Evolutionary conservation across 2,329 filamentous ascomycete species (phyloP).

Genomic region (Huntiella savannae): DNA sequence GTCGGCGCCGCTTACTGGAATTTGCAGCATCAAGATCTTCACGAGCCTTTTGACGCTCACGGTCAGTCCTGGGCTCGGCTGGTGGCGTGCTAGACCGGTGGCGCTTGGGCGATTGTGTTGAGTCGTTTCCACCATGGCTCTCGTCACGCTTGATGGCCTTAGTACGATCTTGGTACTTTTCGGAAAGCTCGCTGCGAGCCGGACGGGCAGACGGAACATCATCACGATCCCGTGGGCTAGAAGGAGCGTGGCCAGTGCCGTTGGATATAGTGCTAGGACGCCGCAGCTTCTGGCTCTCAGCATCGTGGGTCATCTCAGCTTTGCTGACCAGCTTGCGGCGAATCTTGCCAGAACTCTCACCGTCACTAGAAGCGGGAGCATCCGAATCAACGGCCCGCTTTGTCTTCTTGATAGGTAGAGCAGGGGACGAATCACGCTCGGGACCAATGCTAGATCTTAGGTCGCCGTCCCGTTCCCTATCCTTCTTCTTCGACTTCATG

Average conservation of each 20-base stretch:
- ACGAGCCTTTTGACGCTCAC: slow-evolving; percentile 22
- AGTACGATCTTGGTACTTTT: slow-evolving; percentile 36
- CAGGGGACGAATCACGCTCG: slow-evolving; percentile 34
- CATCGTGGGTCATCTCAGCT: slow-evolving; percentile 38
- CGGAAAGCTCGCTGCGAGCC: slow-evolving; percentile 21
- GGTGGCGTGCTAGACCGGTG: slow-evolving; percentile 41
- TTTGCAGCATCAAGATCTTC: slow-evolving; percentile 30
- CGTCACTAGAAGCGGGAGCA: slow-evolving; percentile 34
- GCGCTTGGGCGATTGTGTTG: slow-evolving; percentile 36
- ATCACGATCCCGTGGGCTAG: slow-evolving; percentile 30
- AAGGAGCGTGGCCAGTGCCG: slow-evolving; percentile 33
- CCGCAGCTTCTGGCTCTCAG: slow-evolving; percentile 30
- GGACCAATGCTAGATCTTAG: slow-evolving; percentile 15
- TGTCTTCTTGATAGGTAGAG: slow-evolving; percentile 29
- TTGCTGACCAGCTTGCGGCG: slow-evolving; percentile 45
- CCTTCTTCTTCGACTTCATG: slow-evolving; percentile 34
- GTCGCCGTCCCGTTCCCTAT: slow-evolving; percentile 26
- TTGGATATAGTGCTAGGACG: slow-evolving; percentile 39
- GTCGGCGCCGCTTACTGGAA: slow-evolving; percentile 37
- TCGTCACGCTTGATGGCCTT: slow-evolving; percentile 43
- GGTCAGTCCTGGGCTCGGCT: slow-evolving; percentile 28
- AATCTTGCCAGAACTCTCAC: slow-evolving; percentile 40
- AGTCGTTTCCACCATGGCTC: slow-evolving; percentile 29
- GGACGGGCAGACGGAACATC: slow-evolving; percentile 31
- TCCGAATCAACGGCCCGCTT: slow-evolving; percentile 35